Base-by-base conservation (phyloP, 345 rosid species). In the Euphorbia peplus region DNA sequence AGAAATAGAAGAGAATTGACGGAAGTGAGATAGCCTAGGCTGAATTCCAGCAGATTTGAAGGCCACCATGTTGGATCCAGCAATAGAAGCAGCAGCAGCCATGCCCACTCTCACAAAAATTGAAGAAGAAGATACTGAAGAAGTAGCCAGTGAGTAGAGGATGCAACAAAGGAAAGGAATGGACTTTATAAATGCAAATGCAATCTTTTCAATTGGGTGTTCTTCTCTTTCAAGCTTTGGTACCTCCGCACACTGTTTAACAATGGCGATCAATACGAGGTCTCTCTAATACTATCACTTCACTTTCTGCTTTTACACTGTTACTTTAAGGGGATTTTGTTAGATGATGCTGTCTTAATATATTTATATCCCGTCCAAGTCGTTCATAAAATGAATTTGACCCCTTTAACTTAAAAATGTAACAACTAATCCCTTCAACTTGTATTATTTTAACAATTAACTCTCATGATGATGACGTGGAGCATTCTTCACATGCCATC, bases 41-140 rank as follows among this genome's bases (percentile, higher is more conserved):
- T 76, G 80, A 41, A 64, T 72, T 5, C 80, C 78, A 51, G 78
- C 71, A 19, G 83, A 60, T 78, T 82, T 88, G 71, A 86, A 73
- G 44, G 88, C 81, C 65, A 80, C 67, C 72, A 77, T 61, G 42
- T 60, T 83, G 55, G 96, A 79, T 77, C 83, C 91, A 51, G 92
- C 76, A 54, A 81, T 72, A 16, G 75, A 16, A 55, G 90, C 80
- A 71, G 92, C 93, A 55, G 90, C 80, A 71, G 92, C 93, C 88
- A 84, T 81, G 14, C 78, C 39, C 47, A 72, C 69, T 28, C 77
- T 73, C 44, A 81, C 71, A 65, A 72, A 37, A 69, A 73, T 28
- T 15, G 73, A 63, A 25, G 74, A 72, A 41, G 70, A 44, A 55
- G 68, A 26, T 60, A 54, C 37, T n/a, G n/a, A n/a, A 41, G 56